Base-by-base conservation (phyloP, 164 flowering plant species). In the Litsea cubeba region DNA sequence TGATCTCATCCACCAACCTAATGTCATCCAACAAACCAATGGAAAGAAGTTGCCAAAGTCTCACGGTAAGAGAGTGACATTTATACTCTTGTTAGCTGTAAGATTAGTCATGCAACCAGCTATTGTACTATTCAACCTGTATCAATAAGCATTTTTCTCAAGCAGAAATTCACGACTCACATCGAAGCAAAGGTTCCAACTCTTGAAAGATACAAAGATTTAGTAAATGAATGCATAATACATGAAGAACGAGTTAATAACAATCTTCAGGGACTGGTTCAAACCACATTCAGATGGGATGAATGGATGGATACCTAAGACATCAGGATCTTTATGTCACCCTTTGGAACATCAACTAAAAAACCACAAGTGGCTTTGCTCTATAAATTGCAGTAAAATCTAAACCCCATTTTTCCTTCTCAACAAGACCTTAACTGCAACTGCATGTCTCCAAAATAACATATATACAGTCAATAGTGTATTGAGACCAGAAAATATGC, bases 381-480 rank as follows among this genome's bases (percentile, higher is more conserved):
- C 69, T 66, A 32, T 30, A 18, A 66, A 63, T 20, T 63, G 66
- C 66, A 63, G 28, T 3, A 54, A 54, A 24, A 10, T 63, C 2
- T 66, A 66, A 66, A 30, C 18, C 69, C 69, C 23, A 66, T 15
- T 28, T 66, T 17, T n/a, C 40, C 25, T 26, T 6, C 22, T 22
- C 26, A 17, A 10, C 30, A 17, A 66, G 17, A 10, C n/a, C n/a
- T 40, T 40, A 40, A 5, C 10, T 1, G 46, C 69, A 40, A 5
- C 10, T 1, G 46, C 69, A 32, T 66, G 46, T 40, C 23, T 66
- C 69, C 6, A 28, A 26, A 30, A 26, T 26, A 74, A 72, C 76
- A 74, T 75, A 81, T 74, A 71, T 71, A 79, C 79, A 79, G 46
- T 40, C 46, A 35, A 35, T 40, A 7, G 46, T 40, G 46, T 40